Conservation (phyloP, 345 rosid species). For the Eutrema japonicum region DNA sequence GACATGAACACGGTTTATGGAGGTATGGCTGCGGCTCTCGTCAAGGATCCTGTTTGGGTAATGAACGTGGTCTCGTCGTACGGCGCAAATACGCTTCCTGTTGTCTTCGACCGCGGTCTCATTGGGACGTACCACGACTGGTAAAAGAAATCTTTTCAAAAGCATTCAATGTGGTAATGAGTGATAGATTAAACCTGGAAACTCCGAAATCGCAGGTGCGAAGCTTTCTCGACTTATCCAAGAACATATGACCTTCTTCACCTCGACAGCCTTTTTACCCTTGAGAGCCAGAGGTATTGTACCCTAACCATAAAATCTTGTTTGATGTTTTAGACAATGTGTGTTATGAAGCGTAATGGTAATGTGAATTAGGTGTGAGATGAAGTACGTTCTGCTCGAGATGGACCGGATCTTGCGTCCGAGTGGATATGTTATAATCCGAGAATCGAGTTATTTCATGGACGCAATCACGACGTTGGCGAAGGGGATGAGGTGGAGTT, state of each 20-base stretch:
- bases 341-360: background rate
- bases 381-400: conserved; percentile 80
- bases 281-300: conserved; percentile 84
- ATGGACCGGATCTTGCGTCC: conserved; percentile 94
- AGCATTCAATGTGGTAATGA: background rate
- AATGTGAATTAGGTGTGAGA: conserved; percentile 67
- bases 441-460: conserved; percentile 79
- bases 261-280: conserved; percentile 85
- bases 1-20: conserved; percentile 97
- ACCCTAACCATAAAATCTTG: too few relatives aligned
- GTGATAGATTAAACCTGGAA: conserved; percentile 26
- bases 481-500: conserved; percentile 85
- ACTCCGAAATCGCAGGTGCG: conserved; percentile 65
- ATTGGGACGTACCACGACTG: conserved; percentile 92
- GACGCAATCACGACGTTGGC: conserved; percentile 70
- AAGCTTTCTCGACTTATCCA: conserved; percentile 97
- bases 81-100: conserved; percentile 74
- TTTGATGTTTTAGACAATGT: too few relatives aligned
- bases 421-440: conserved; percentile 67
- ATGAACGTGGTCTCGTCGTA: conserved; percentile 96
- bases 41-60: conserved; percentile 89
- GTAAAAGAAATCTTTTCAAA: conserved; percentile 43
- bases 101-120: conserved; percentile 91
- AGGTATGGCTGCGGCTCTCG: conserved; percentile 79
- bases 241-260: conserved; percentile 97